Conservation (phyloP, 345 rosid species). For the Syzygium oleosum region DNA sequence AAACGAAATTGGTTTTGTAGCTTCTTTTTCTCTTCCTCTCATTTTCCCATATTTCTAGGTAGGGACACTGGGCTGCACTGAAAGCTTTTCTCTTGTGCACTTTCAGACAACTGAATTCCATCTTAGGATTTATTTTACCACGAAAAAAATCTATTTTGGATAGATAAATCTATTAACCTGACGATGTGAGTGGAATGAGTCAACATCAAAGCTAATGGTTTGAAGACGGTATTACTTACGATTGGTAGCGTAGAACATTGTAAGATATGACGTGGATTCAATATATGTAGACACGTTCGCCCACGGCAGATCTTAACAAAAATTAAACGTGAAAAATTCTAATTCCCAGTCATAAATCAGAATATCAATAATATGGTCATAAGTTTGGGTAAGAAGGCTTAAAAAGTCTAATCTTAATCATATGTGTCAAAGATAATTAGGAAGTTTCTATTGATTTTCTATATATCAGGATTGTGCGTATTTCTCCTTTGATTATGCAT, state of each 20-base stretch:
- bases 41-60: too few relatives aligned
- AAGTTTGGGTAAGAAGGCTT: too few relatives aligned
- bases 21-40: neutral
- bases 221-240: too few relatives aligned
- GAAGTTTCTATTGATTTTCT: neutral
- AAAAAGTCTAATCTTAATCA: neutral
- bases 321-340: neutral
- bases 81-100: neutral
- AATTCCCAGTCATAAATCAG: neutral
- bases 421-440: neutral
- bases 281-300: neutral
- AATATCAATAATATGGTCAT: neutral
- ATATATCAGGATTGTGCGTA: neutral
- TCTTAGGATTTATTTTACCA: neutral
- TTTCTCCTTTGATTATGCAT: neutral
- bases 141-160: too few relatives aligned
- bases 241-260: too few relatives aligned
- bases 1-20: neutral
- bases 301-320: neutral
- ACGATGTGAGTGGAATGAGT: too few relatives aligned
- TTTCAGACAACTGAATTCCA: neutral
- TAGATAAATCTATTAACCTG: too few relatives aligned
- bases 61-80: too few relatives aligned
- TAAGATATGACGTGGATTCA: neutral
- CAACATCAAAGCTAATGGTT: too few relatives aligned